Evolutionary conservation across 257 asterid species (phyloP).

Genomic region (Capsicum baccatum): DNA sequence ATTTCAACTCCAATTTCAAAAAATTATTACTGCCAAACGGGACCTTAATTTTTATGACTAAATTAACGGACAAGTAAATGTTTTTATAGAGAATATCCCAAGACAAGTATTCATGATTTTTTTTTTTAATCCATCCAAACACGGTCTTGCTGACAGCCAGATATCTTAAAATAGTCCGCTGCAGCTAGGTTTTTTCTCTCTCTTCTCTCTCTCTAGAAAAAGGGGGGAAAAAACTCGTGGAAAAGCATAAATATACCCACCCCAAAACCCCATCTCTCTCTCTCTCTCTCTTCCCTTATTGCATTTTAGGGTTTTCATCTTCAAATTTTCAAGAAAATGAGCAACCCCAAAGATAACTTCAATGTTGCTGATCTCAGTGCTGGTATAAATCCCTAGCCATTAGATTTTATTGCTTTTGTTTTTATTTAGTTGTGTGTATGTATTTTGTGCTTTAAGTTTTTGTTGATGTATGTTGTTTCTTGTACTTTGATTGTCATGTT

Average conservation of each 20-base stretch:
- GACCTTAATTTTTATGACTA: too few relatives aligned
- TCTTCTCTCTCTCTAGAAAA: not conserved
- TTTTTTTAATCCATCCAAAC: not conserved
- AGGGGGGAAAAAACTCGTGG: not conserved
- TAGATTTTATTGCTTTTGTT: too few relatives aligned
- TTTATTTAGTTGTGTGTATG: too few relatives aligned
- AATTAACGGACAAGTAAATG: too few relatives aligned
- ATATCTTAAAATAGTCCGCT: not conserved
- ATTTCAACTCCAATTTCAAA: too few relatives aligned
- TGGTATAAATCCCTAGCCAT: constrained; percentile 29
- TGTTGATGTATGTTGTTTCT: too few relatives aligned
- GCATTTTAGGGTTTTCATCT: not conserved
- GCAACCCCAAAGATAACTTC: constrained; percentile 44
- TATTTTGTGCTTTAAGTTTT: too few relatives aligned
- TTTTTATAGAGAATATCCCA: too few relatives aligned
- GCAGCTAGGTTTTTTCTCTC: constrained; percentile 1
- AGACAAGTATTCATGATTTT: not conserved
- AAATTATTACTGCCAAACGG: too few relatives aligned
- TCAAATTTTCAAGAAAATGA: constrained; percentile 28
- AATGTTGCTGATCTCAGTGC: constrained; percentile 49
- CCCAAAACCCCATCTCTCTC: too few relatives aligned
- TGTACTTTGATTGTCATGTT: too few relatives aligned
- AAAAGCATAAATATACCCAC: too few relatives aligned
- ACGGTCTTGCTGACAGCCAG: not conserved
- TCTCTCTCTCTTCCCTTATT: not conserved